Conservation (phyloP, 192 early-diverging fungal species). For the Mortierella hygrophila region DNA sequence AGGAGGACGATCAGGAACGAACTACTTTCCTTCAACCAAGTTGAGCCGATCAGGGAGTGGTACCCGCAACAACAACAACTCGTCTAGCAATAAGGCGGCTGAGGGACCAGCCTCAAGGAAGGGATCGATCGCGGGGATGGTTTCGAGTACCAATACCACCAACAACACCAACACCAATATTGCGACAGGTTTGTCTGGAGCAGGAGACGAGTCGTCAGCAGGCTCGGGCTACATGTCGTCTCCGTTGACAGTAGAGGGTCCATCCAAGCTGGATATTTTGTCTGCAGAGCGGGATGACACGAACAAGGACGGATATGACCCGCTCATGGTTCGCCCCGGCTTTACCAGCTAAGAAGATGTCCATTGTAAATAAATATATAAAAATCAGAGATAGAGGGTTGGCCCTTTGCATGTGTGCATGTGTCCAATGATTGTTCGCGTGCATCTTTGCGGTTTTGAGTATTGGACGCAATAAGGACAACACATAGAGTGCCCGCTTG, state of each 20-base stretch:
- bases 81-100: background rate
- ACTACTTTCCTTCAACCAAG: conserved; percentile 46
- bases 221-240: background rate
- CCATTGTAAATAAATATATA: conserved; percentile 1
- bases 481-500: too few relatives aligned
- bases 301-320: conserved; percentile 45
- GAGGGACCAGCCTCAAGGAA: conserved; percentile 20
- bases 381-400: background rate
- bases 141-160: background rate
- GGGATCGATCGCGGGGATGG: conserved; percentile 21
- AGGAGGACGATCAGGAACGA: conserved; percentile 14
- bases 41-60: conserved; percentile 53
- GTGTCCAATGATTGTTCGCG: background rate
- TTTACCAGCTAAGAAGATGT: conserved; percentile 17
- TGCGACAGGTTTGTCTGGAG: background rate
- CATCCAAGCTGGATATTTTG: conserved; percentile 16
- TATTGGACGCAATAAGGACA: too few relatives aligned
- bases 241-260: background rate
- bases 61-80: conserved; percentile 3
- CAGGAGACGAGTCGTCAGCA: background rate
- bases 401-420: background rate
- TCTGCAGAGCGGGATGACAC: conserved; percentile 25
- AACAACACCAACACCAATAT: conserved; percentile 1
- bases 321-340: conserved; percentile 40
- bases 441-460: background rate